Conservation (phyloP, 1,284 basidiomycete genomes). For the Trichosporon faecale region DNA sequence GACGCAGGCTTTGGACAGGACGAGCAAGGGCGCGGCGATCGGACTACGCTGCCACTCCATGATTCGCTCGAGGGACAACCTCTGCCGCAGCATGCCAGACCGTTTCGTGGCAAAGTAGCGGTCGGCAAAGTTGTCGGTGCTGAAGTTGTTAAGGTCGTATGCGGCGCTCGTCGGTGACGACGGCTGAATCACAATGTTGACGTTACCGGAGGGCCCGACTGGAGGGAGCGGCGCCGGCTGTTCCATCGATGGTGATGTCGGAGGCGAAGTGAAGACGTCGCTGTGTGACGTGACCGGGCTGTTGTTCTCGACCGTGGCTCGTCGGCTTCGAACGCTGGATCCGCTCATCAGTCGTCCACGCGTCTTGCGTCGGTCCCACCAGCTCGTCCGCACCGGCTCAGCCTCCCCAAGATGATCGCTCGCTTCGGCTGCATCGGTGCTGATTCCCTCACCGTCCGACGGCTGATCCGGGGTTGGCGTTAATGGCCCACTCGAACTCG, state of each 20-base stretch:
- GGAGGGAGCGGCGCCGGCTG: conserved; percentile 5
- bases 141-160: conserved; percentile 55
- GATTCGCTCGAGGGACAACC: conserved; percentile 72
- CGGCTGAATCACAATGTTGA: conserved; percentile 27
- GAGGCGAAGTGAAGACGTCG: conserved; percentile 13
- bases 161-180: conserved; percentile 19
- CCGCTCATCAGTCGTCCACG: conserved; percentile 15
- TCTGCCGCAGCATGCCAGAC: conserved; percentile 68
- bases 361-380: conserved; percentile 23
- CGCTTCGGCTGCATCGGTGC: not conserved
- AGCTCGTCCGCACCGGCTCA: not conserved
- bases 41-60: conserved; percentile 85
- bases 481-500: conserved; percentile 22
- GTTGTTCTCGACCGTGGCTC: conserved; percentile 6
- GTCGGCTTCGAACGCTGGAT: conserved; percentile 7
- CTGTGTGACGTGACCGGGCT: conserved; percentile 11
- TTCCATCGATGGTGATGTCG: conserved; percentile 14
- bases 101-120: conserved; percentile 85
- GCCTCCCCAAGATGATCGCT: conserved; percentile 5
- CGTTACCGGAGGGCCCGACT: conserved; percentile 10
- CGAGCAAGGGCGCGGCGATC: conserved; percentile 68
- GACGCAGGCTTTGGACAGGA: conserved; percentile 60
- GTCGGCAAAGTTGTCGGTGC: conserved; percentile 73
- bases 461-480: conserved; percentile 20
- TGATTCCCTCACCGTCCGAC: conserved; percentile 1